A percentile compares a stretch with the other conserved stretches of the same genome.
These are phyloP conservation scores for Aspergillus ostianus DNA, from an alignment of 495 filamentous ascomycete genomes.

Conservation along the genomic window DNA sequence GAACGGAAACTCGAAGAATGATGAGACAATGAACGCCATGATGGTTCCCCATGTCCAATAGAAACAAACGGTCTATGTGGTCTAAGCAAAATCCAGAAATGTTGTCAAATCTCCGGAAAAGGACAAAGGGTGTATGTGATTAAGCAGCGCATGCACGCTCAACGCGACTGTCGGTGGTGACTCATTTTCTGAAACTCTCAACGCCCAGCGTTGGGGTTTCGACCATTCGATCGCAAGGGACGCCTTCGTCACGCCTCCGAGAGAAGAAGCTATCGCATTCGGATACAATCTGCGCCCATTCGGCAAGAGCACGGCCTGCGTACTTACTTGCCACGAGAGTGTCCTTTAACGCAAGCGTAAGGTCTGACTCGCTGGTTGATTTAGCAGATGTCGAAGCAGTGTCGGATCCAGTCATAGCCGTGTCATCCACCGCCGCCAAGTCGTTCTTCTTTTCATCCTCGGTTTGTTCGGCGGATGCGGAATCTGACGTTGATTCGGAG, in stretches of 20 bases:
- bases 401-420: constrained; percentile 14
- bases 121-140: not conserved
- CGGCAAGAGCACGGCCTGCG: constrained; percentile 81
- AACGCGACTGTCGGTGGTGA: not conserved
- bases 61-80: not conserved
- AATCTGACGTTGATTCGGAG: constrained; percentile 30
- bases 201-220: constrained; percentile 87
- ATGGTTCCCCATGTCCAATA: not conserved
- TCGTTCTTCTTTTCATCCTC: constrained; percentile 6
- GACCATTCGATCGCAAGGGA: constrained; percentile 68
- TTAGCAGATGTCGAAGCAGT: constrained; percentile 12
- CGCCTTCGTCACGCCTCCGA: constrained; percentile 79
- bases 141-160: not conserved
- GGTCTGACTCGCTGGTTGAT: constrained; percentile 7
- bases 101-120: not conserved
- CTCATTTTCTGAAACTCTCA: constrained; percentile 69
- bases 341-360: constrained; percentile 21
- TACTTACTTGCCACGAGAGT: constrained; percentile 61
- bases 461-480: constrained; percentile 13
- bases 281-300: constrained; percentile 80
- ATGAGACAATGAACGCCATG: not conserved
- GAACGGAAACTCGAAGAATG: not conserved
- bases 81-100: not conserved
- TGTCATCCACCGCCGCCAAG: constrained; percentile 9
- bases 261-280: constrained; percentile 95